Percentiles rank a stretch among this genome's conserved stretches.
These are phyloP conservation scores for Massospora cicadina DNA, from an alignment of 371 early-diverging fungal species.

Conservation along the genomic window DNA sequence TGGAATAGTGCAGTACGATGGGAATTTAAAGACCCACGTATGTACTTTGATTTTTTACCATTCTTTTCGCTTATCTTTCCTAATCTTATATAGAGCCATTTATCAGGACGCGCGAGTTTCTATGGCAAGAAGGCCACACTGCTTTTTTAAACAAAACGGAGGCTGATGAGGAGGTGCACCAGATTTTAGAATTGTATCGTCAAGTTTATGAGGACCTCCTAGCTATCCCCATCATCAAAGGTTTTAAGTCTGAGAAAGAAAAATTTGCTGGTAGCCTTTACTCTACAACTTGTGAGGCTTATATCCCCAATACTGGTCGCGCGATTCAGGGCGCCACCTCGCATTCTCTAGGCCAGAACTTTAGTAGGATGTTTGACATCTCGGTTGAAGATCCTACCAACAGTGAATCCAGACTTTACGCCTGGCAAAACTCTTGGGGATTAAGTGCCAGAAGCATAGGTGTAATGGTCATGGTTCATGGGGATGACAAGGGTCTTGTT, in stretches of 20 bases:
- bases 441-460: conserved; percentile 98
- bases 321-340: conserved; percentile 99
- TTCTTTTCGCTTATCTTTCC: no score
- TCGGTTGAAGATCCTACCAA: conserved; percentile 52
- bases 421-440: conserved; percentile 99
- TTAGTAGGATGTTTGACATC: conserved; percentile 97
- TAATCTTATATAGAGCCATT: conserved; percentile 98
- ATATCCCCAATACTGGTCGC: conserved; percentile 95
- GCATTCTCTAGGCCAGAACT: conserved; percentile 99
- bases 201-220: conserved; percentile 94
- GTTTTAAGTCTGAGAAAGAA: conserved; percentile 98
- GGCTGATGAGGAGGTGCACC: conserved; percentile 81
- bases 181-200: conserved; percentile 92
- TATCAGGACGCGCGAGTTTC: conserved; percentile 98
- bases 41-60: conserved; percentile 16
- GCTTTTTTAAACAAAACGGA: conserved; percentile 86
- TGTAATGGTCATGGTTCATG: conserved; percentile 99
- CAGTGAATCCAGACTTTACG: conserved; percentile 48
- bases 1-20: conserved; percentile 99
- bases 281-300: conserved; percentile 98
- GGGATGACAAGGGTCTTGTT: conserved; percentile 98
- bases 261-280: conserved; percentile 99
- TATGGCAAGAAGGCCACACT: conserved; percentile 99
- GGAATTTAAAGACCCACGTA: conserved; percentile 99
- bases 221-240: conserved; percentile 98